These are phyloP conservation scores for Plicaturopsis crispa DNA, from an alignment of 768 basidiomycete genomes.

Conservation along the genomic window DNA sequence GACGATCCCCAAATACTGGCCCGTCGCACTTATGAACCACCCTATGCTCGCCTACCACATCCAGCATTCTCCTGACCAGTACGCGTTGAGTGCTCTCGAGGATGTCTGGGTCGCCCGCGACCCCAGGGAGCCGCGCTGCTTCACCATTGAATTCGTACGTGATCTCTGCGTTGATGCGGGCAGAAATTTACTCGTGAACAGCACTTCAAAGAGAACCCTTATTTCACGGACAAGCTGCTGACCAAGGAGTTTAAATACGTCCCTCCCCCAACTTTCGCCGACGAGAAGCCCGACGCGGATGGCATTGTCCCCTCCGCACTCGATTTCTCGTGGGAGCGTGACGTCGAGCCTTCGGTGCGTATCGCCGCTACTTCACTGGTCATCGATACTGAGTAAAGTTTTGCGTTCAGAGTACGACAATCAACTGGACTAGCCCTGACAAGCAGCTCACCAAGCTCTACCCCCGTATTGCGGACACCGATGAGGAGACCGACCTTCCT, in stretches of 20 bases:
- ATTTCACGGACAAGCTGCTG: conserved; percentile 66
- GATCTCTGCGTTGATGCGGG: conserved; percentile 4
- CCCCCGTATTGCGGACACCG: conserved; percentile 55
- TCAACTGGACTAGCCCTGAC: conserved; percentile 75
- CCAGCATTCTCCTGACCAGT: conserved; percentile 70
- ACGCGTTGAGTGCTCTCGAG: conserved; percentile 77
- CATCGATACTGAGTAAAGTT: conserved; percentile 2
- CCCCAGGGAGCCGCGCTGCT: conserved; percentile 67
- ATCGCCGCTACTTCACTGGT: not conserved
- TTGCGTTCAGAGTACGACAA: conserved; percentile 48
- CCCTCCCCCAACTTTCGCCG: conserved; percentile 41
- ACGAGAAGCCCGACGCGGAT: conserved; percentile 59
- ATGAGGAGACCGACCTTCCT: conserved; percentile 40
- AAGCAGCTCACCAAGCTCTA: conserved; percentile 76
- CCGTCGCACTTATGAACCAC: conserved; percentile 77
- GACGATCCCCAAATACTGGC: conserved; percentile 75
- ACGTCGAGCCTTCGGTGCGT: conserved; percentile 60
- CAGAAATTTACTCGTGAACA: no score
- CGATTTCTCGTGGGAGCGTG: conserved; percentile 73
- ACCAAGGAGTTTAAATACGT: conserved; percentile 79
- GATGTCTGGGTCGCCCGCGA: conserved; percentile 82
- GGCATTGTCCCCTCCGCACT: conserved; percentile 75
- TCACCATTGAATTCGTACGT: conserved; percentile 85
- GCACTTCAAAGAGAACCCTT: conserved; percentile 85
- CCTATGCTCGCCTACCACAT: conserved; percentile 51